Base-by-base conservation (phyloP, 1,139 yeast genomes). In the Candida buenavistaensis region DNA sequence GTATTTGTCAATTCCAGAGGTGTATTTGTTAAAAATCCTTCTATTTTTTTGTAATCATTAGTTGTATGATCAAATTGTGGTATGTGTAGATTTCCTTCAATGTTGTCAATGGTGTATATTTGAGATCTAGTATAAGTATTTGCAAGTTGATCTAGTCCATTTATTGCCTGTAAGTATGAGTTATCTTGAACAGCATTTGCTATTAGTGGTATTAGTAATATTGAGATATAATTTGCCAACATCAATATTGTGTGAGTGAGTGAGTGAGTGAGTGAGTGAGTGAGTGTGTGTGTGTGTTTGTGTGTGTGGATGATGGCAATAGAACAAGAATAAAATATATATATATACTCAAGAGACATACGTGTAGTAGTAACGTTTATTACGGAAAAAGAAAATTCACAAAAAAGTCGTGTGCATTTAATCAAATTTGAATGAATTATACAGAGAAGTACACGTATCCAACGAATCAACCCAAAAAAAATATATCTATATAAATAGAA, bases 51-150 rank as follows among this genome's bases (percentile, higher is more conserved):
- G 19, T 17, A 53, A 33, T 54, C 51, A 10, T 44, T 36, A 3
- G 26, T 39, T 7, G 33, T 43, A 11, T 39, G 28, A 30, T 53
- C 44, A 32, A 44, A 55, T 29, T 54, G 57, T 4, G 68, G 68
- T 6, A 45, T 40, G 10, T 37, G 40, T 17, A 64, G 44, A 12
- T 54, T 53, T 16, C 53, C 48, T 28, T 52, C 55, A 30, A 60
- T 56, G 36, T 52, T 59, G 25, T 52, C 51, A 17, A 50, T 43
- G 32, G 43, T 49, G 36, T 51, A 59, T 9, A 53, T 26, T 31
- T 26, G 24, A 4, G 27, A 9, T 15, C 31, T 25, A n/a, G 33
- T 24, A 23, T 24, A 32, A 13, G 23, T 27, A 7, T 15, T 16
- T 12, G 35, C 19, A 8, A 39, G 26, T 3, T 32, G 31, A 6